Percentiles rank a stretch among this genome's conserved stretches.
Evolutionary conservation across 2,329 filamentous ascomycete species (phyloP).

Genomic region (Graphilbum ipis-grandicollis): DNA sequence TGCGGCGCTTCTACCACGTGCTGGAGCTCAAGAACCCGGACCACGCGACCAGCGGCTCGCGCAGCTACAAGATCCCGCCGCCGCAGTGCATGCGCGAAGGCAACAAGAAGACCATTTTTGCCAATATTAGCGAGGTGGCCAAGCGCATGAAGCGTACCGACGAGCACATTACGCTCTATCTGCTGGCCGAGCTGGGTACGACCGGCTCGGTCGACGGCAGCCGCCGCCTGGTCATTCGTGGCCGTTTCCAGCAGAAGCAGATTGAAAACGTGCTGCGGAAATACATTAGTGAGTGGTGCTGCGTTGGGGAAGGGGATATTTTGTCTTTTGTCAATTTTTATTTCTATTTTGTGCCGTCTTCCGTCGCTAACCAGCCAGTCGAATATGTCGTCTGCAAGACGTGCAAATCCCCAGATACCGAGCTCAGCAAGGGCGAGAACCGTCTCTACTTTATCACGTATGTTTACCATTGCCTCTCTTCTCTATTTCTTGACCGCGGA

Average conservation of each 20-base stretch:
- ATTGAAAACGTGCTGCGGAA: constrained; percentile 92
- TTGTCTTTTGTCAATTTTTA: background rate
- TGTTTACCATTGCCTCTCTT: constrained; percentile 3
- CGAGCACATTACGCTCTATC: constrained; percentile 90
- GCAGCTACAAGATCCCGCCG: constrained; percentile 98
- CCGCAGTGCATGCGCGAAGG: constrained; percentile 98
- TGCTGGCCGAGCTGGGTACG: constrained; percentile 96
- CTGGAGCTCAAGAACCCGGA: constrained; percentile 95
- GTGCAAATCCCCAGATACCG: constrained; percentile 84
- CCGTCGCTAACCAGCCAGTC: constrained; percentile 29
- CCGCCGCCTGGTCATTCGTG: constrained; percentile 78
- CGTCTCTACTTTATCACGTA: constrained; percentile 89
- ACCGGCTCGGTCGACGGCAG: constrained; percentile 88
- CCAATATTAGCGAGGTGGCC: constrained; percentile 97
- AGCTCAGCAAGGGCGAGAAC: constrained; percentile 98
- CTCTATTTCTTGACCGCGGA: too few species aligned
- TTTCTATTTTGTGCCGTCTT: background rate
- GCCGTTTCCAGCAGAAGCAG: constrained; percentile 99
- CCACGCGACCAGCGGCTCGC: constrained; percentile 70
- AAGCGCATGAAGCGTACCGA: constrained; percentile 98
- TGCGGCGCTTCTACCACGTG: constrained; percentile 85
- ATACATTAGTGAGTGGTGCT: constrained; percentile 57
- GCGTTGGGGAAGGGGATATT: constrained; percentile 19
- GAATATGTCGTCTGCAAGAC: constrained; percentile 99
- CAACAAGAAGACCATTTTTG: constrained; percentile 99